These are phyloP conservation scores for Lactifluus subvellereus DNA, from an alignment of 768 basidiomycete species.

Conservation along the genomic window DNA sequence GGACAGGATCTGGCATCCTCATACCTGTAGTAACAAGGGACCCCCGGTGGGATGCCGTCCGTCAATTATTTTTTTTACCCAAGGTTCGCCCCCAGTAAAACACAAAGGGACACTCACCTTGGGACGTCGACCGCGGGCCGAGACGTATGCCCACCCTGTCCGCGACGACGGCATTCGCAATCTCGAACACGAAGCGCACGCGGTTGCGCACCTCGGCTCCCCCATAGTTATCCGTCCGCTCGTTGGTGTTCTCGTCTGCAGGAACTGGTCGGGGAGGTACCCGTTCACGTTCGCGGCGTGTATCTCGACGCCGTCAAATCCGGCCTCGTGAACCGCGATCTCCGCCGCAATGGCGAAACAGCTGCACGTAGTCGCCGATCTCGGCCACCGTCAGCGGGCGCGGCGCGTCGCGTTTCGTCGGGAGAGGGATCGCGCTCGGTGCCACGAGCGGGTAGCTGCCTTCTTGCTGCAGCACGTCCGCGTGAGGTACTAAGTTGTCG, in stretches of 20 bases:
- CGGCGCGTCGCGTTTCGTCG: background rate
- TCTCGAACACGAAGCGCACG: conserved; percentile 36
- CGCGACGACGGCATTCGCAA: conserved; percentile 32
- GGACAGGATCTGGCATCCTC: too few species aligned
- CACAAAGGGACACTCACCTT: background rate
- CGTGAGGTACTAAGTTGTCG: too few species aligned
- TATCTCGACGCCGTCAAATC: conserved; percentile 32
- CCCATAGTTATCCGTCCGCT: conserved; percentile 42
- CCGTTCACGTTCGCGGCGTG: conserved; percentile 28
- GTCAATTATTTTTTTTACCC: too few species aligned
- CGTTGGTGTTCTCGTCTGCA: conserved; percentile 33
- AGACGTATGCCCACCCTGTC: conserved; percentile 34
- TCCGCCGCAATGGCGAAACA: conserved; percentile 35
- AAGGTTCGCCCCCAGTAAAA: too few species aligned
- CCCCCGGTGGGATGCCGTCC: too few species aligned
- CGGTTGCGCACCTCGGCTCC: conserved; percentile 41
- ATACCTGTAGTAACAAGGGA: too few species aligned
- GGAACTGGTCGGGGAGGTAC: conserved; percentile 36
- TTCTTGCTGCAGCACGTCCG: background rate
- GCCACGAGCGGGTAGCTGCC: conserved; percentile 1
- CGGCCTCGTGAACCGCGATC: conserved; percentile 34
- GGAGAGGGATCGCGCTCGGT: background rate
- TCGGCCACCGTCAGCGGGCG: conserved; percentile 27
- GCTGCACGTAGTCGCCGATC: conserved; percentile 26
- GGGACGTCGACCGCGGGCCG: conserved; percentile 27